Percentiles rank a stretch among this genome's conserved stretches.
These are phyloP conservation scores for Yamadazyma membranifaciens DNA, from an alignment of 1,139 yeast genomes.

Conservation along the genomic window DNA sequence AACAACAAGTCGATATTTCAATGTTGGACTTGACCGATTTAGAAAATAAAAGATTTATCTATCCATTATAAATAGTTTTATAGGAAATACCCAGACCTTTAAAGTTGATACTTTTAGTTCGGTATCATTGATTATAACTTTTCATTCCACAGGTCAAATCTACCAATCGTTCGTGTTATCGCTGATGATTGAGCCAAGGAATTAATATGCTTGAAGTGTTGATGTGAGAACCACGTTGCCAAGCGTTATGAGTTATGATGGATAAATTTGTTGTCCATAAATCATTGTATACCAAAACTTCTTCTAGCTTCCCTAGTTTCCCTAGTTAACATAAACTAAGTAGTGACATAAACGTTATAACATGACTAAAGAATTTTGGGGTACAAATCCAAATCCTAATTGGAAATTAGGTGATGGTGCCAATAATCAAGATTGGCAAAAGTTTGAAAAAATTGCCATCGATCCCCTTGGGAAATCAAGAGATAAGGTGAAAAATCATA, in stretches of 20 bases:
- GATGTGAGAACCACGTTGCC: too few species aligned
- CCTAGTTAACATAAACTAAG: constrained; percentile 47
- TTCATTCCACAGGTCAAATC: too few species aligned
- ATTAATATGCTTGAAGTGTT: too few species aligned
- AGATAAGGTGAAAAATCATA: constrained; percentile 46
- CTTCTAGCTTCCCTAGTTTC: constrained; percentile 26
- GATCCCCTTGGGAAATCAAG: constrained; percentile 51
- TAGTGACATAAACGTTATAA: constrained; percentile 42
- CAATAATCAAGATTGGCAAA: constrained; percentile 39
- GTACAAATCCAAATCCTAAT: constrained; percentile 20
- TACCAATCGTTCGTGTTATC: too few species aligned
- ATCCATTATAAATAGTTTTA: constrained; percentile 26
- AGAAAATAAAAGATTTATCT: constrained; percentile 45
- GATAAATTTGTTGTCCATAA: too few species aligned
- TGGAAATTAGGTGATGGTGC: constrained; percentile 57
- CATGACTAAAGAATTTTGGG: constrained; percentile 13
- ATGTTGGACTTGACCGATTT: constrained; percentile 46
- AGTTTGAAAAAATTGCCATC: constrained; percentile 34
- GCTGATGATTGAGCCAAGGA: too few species aligned
- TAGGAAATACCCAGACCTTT: too few species aligned
- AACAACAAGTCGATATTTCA: constrained; percentile 33
- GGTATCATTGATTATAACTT: too few species aligned
- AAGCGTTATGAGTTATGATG: too few species aligned
- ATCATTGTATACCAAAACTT: neutral
- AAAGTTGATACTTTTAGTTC: too few species aligned